Conservation (phyloP, 1,284 basidiomycete species). For the Peniophora sp. region DNA sequence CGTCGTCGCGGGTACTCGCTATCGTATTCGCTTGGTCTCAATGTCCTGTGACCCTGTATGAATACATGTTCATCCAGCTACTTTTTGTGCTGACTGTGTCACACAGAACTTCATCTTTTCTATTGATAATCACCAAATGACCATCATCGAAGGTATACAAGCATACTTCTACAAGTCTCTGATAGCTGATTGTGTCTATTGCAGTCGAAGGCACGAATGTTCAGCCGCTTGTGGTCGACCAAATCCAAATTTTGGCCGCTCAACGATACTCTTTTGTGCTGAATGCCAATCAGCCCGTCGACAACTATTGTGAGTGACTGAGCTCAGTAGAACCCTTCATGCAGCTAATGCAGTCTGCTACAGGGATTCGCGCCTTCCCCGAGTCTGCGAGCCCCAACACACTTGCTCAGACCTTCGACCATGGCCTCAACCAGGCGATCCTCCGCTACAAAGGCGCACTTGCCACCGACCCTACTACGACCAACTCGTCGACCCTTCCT, state of each 20-base stretch:
- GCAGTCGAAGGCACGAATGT: constrained; percentile 29
- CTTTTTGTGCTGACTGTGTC: no score
- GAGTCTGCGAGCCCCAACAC: constrained; percentile 5
- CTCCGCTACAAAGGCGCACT: constrained; percentile 43
- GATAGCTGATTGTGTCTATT: no score
- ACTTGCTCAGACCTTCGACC: constrained; percentile 11
- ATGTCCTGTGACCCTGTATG: constrained; percentile 21
- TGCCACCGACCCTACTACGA: constrained; percentile 32
- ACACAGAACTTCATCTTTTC: constrained; percentile 24
- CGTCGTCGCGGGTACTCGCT: constrained; percentile 23
- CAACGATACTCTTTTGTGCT: constrained; percentile 33
- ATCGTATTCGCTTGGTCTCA: constrained; percentile 23
- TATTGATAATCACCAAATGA: constrained; percentile 34
- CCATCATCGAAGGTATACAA: constrained; percentile 29
- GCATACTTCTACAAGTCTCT: no score
- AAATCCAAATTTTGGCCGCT: constrained; percentile 25
- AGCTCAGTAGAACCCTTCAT: no score
- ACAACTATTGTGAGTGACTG: constrained; percentile 26
- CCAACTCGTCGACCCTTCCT: constrained; percentile 12
- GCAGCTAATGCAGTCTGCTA: constrained; percentile 18
- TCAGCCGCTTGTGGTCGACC: constrained; percentile 31
- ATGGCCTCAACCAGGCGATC: constrained; percentile 43
- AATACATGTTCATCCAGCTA: no score
- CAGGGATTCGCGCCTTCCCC: constrained; percentile 20
- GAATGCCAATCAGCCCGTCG: constrained; percentile 20